Evolutionary conservation across 352 stramenopile genomes (phyloP), one percentile per base, ranked within the genome.

Genomic region (Elongisporangium senticosum): DNA sequence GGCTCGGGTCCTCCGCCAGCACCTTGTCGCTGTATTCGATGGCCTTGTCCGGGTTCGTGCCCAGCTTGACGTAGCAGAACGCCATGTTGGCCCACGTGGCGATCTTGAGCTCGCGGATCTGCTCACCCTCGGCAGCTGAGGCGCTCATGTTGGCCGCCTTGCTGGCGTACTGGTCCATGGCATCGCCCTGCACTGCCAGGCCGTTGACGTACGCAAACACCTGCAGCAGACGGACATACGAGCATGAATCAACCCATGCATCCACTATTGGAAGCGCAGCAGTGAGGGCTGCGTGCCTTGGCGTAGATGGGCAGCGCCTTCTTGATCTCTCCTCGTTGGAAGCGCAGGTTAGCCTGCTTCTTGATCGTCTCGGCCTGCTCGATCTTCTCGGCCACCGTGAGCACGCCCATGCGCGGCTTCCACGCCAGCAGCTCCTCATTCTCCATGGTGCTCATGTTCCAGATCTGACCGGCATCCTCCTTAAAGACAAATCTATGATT

Each of bases 171-270:
- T 87, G 75, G 26, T 71, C 65, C 85, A 95, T 95, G 43, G 77
- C 71, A 62, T 95, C 85, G 28, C 83, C 83, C 21, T 85, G 62
- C 51, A 85, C 72, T 11, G 80, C 90, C 26, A 95, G 49, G 0
- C 85, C 85, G 60, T 93, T 95, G 37, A 95, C 72, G 58, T 93
- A 95, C 37, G 84, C 77, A 62, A 93, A 93, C 39, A 95, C 78
- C 67, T 74, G 23, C 23, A 26, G 23, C 23, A 55, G 21, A 56
- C 7, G 47, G 11, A 57, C n/a, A 57, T 7, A 61, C 17, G 6
- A 51, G 22, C 22, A 37, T 28, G 49, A 50, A 26, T 59, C 2
- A n/a, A 23, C 22, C 19, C 22, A 22, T 56, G 50, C 19, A 33
- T 51, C 22, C n/a, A 52, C n/a, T 22, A 1, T 5, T n/a, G 7